A percentile compares a stretch with the other conserved stretches of the same genome.
Conservation (phyloP, 2,329 filamentous ascomycete species). For the Immersiporthe knoxdaviesiana region DNA sequence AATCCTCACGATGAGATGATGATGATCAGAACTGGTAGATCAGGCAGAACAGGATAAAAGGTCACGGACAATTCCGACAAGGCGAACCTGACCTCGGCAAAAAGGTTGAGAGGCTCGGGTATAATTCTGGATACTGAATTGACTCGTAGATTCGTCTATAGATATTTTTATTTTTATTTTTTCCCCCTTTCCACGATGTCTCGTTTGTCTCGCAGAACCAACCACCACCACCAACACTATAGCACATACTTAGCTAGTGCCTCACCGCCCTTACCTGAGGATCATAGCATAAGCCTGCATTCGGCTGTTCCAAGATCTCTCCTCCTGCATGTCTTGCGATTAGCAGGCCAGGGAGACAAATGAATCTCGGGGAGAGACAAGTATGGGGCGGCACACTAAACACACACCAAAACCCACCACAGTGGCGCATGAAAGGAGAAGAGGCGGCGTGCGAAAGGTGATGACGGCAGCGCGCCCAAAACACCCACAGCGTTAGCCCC, state of each 20-base stretch:
- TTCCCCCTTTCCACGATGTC: neutral
- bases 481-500: neutral
- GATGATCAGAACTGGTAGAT: neutral
- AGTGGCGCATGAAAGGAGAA: neutral
- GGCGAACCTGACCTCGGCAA: neutral
- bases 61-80: neutral
- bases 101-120: neutral
- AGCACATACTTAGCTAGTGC: too few relatives aligned
- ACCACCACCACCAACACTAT: neutral
- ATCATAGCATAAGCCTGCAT: neutral
- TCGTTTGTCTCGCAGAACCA: neutral
- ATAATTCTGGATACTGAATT: neutral
- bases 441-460: neutral
- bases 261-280: neutral
- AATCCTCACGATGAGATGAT: neutral
- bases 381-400: neutral
- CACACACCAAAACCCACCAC: neutral
- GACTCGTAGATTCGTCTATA: neutral
- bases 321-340: too few relatives aligned
- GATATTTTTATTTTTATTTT: neutral
- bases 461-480: constrained; percentile 4
- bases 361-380: neutral
- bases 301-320: neutral
- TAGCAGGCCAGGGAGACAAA: neutral
- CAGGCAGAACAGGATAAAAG: neutral